A percentile compares a stretch with the other conserved stretches of the same genome.
Evolutionary conservation across 805 yeast species (phyloP).

Genomic region (Yamadazyma nakazawae): DNA sequence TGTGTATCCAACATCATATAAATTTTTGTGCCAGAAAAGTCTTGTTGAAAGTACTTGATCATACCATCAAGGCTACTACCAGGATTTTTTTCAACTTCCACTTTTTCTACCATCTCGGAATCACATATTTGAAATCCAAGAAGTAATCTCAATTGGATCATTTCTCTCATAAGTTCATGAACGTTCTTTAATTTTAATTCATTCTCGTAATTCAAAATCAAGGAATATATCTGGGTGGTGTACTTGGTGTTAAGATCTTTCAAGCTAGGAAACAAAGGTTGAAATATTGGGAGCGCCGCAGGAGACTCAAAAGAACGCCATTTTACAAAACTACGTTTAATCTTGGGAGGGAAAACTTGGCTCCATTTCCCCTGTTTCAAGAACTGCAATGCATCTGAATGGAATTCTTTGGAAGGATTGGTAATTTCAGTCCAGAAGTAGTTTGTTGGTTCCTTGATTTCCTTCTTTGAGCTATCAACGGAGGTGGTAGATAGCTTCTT

Average conservation of each 20-base stretch:
- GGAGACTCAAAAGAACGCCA: constrained; percentile 95
- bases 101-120: constrained; percentile 61
- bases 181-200: constrained; percentile 49
- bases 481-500: constrained; percentile 8
- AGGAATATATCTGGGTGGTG: constrained; percentile 80
- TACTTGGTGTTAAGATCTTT: constrained; percentile 69
- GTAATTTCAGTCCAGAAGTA: constrained; percentile 33
- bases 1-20: constrained; percentile 79
- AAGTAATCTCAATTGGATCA: constrained; percentile 78
- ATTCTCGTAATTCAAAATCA: constrained; percentile 61
- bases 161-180: constrained; percentile 68
- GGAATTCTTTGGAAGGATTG: constrained; percentile 74
- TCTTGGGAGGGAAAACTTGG: constrained; percentile 76
- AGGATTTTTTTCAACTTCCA: constrained; percentile 60
- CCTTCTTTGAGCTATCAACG: background rate
- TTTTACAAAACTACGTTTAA: constrained; percentile 65
- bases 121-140: constrained; percentile 89
- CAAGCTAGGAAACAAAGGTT: constrained; percentile 71
- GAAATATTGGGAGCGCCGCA: constrained; percentile 82
- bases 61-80: constrained; percentile 54
- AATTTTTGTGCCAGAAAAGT: constrained; percentile 56
- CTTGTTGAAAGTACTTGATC: constrained; percentile 52
- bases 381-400: constrained; percentile 50
- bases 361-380: constrained; percentile 85
- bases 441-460: background rate